A percentile compares a stretch with the other conserved stretches of the same genome.
These are phyloP conservation scores for Myriosclerotinia duriaeana DNA, from an alignment of 2,329 filamentous ascomycete species.

Conservation along the genomic window DNA sequence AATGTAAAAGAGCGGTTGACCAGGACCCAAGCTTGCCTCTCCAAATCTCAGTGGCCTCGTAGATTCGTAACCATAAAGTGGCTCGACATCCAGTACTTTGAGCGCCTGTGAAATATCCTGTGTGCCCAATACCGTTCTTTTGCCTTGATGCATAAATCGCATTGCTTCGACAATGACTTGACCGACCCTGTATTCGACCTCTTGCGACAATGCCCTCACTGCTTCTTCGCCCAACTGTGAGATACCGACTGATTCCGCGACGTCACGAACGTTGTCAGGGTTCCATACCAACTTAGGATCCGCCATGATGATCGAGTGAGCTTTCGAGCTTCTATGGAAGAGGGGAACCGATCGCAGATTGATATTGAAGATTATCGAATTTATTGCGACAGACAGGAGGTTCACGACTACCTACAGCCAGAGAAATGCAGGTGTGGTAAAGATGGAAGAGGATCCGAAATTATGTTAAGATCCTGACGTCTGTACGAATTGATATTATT, in stretches of 20 bases:
- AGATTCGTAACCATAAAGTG: conserved; percentile 93
- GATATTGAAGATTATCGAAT: neutral
- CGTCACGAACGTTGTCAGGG: conserved; percentile 90
- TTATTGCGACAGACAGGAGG: neutral
- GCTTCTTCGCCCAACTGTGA: conserved; percentile 78
- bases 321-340: neutral
- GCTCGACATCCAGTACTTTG: conserved; percentile 85
- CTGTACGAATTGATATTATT: conserved; percentile 2
- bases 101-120: conserved; percentile 87
- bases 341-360: neutral
- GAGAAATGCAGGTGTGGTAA: neutral
- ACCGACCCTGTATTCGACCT: conserved; percentile 91
- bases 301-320: conserved; percentile 26
- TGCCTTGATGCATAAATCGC: conserved; percentile 91
- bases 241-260: conserved; percentile 94
- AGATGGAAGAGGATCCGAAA: neutral
- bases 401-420: neutral
- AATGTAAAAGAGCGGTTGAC: conserved; percentile 93
- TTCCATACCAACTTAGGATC: conserved; percentile 73
- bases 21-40: conserved; percentile 88
- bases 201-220: conserved; percentile 81
- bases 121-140: conserved; percentile 82
- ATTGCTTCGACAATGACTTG: conserved; percentile 92
- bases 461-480: neutral
- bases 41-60: conserved; percentile 86